Evolutionary conservation across 2,329 filamentous ascomycete genomes (phyloP).

Genomic region (Nannizziopsis arthrosporioides): DNA sequence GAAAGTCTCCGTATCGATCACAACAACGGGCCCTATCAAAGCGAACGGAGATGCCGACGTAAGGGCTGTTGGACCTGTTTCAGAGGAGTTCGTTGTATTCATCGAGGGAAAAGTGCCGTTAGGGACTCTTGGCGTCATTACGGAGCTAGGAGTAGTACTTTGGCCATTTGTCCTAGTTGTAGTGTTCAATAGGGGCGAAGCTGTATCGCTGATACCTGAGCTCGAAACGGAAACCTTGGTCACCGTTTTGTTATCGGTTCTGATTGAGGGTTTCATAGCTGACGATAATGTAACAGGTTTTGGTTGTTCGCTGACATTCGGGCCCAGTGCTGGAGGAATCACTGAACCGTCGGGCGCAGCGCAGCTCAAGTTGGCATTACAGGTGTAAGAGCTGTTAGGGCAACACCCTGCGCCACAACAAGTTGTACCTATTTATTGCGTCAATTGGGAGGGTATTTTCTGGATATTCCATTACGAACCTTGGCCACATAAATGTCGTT

Average conservation of each 20-base stretch:
- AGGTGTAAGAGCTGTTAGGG: conserved; percentile 10
- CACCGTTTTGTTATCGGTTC: too few relatives aligned
- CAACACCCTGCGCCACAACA: conserved; percentile 12
- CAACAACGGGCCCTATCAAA: conserved; percentile 2
- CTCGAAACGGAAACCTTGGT: too few relatives aligned
- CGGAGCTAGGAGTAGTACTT: too few relatives aligned
- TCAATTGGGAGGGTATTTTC: background rate
- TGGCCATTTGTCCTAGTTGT: too few relatives aligned
- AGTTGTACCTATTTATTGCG: conserved; percentile 2
- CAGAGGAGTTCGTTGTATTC: background rate
- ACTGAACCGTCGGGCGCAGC: conserved; percentile 8
- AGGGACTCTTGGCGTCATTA: too few relatives aligned
- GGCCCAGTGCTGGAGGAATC: conserved; percentile 3
- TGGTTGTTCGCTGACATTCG: background rate
- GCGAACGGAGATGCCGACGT: background rate
- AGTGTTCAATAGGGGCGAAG: too few relatives aligned
- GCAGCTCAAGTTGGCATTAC: conserved; percentile 12
- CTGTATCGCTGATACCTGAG: too few relatives aligned
- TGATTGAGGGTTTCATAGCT: background rate
- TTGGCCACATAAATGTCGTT: conserved; percentile 7
- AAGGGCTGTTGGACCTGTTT: background rate
- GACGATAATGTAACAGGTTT: background rate
- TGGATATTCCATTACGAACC: background rate
- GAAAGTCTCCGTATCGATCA: conserved; percentile 2
- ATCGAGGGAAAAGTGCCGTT: background rate